A percentile compares a stretch with the other conserved stretches of the same genome.
phyloP scores from a whole-genome alignment of 208 protist species.

The Acanthamoeba quina region DNA sequence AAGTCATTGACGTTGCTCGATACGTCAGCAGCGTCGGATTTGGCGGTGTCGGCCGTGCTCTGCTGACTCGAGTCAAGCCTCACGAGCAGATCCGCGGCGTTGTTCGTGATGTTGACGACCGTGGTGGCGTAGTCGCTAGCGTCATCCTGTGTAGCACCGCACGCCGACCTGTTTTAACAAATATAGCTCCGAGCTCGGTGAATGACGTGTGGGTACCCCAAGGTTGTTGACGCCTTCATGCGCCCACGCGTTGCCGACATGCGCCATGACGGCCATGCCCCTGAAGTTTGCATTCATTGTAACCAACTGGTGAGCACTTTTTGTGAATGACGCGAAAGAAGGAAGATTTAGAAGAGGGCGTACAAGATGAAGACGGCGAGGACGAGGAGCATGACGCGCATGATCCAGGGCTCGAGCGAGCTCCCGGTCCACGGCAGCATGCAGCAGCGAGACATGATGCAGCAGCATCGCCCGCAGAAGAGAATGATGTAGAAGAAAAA shows the following conservation, averaged over 20 bases:
- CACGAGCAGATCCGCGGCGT: conserved; percentile 11
- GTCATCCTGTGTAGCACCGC: neutral
- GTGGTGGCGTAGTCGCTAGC: neutral
- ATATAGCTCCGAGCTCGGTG: too few species aligned
- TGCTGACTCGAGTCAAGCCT: neutral
- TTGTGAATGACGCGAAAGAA: neutral
- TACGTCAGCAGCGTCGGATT: neutral
- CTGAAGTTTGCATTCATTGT: neutral
- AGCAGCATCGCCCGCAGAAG: conserved; percentile 9
- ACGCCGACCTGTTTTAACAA: neutral
- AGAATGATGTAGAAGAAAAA: conserved; percentile 16
- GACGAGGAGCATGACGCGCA: neutral
- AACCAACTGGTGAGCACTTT: too few species aligned
- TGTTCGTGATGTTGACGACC: neutral
- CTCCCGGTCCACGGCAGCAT: conserved; percentile 25
- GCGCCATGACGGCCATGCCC: conserved; percentile 17
- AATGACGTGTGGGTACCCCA: neutral
- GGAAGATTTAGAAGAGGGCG: neutral
- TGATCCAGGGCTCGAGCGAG: conserved; percentile 11
- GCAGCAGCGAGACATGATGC: neutral
- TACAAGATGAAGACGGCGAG: neutral
- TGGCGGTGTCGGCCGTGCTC: neutral
- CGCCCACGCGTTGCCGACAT: conserved; percentile 26
- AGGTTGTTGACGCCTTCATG: neutral
- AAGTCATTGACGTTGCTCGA: neutral